Conservation (phyloP, 2,329 filamentous ascomycete genomes). For the Trichoderma polysporum region DNA sequence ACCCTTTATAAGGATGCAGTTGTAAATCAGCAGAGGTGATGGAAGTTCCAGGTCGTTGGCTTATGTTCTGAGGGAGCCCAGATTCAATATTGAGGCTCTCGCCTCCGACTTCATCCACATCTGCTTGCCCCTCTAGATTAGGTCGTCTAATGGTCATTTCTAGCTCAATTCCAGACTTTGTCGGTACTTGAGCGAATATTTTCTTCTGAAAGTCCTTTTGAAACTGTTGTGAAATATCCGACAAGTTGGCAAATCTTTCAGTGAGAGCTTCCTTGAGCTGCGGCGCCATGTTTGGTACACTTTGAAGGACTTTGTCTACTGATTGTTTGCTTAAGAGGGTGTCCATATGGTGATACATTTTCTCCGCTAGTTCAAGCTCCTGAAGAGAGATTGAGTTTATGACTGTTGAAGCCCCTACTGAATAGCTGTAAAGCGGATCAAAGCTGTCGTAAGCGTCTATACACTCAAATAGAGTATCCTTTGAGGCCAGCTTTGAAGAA, state of each 20-base stretch:
- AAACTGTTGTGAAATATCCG: background rate
- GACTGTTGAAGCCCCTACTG: background rate
- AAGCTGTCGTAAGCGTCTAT: conserved; percentile 19
- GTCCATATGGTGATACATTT: conserved; percentile 7
- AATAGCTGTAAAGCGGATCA: background rate
- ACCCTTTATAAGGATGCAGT: conserved; percentile 35
- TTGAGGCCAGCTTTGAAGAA: background rate
- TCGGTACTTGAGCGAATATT: background rate
- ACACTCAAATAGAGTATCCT: background rate
- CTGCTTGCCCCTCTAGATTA: background rate
- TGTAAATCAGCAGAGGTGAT: background rate
- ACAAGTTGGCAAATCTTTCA: background rate
- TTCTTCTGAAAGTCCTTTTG: background rate
- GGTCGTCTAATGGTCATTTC: background rate
- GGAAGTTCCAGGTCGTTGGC: background rate
- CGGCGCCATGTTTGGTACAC: background rate
- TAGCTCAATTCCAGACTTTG: conserved; percentile 13
- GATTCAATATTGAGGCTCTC: background rate
- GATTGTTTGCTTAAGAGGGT: background rate
- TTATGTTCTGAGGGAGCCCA: background rate
- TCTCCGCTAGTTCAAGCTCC: conserved; percentile 10
- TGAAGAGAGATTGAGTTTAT: background rate
- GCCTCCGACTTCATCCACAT: background rate
- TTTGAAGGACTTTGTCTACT: background rate
- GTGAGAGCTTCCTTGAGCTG: background rate